These are phyloP conservation scores for Ceratobasidium theobromae DNA, from an alignment of 1,284 basidiomycete species.

Conservation along the genomic window DNA sequence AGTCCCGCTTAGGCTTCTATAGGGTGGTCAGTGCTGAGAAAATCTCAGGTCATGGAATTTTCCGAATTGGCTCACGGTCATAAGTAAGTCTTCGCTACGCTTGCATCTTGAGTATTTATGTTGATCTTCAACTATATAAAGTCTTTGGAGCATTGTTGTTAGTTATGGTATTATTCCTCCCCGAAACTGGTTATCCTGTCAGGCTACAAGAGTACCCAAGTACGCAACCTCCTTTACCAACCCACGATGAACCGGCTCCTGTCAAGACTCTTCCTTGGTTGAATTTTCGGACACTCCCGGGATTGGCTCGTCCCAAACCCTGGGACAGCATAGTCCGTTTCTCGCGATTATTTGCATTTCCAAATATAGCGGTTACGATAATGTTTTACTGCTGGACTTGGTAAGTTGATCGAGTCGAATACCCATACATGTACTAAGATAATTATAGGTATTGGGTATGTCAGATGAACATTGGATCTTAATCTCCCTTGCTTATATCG, in stretches of 20 bases:
- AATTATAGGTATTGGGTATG: constrained; percentile 35
- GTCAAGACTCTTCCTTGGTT: constrained; percentile 31
- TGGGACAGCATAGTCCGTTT: constrained; percentile 34
- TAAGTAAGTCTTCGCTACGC: constrained; percentile 6
- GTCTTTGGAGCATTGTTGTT: constrained; percentile 36
- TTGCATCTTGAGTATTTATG: background rate
- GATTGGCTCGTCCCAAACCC: constrained; percentile 23
- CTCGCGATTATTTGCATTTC: constrained; percentile 34
- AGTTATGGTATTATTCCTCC: constrained; percentile 33
- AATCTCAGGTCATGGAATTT: constrained; percentile 17
- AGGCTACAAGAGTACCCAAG: constrained; percentile 5
- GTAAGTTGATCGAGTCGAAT: constrained; percentile 12
- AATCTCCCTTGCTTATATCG: background rate
- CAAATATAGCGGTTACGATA: constrained; percentile 34
- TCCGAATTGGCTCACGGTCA: constrained; percentile 23
- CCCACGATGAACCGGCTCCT: background rate
- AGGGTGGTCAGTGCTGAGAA: background rate
- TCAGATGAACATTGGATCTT: background rate
- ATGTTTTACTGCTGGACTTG: constrained; percentile 38
- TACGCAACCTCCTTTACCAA: background rate
- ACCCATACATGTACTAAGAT: background rate
- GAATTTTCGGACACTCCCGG: constrained; percentile 33
- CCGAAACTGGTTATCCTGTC: constrained; percentile 34
- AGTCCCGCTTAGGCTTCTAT: background rate
- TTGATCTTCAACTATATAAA: background rate